Conservation (phyloP, 2,329 filamentous ascomycete genomes). For the Claviceps sp. region DNA sequence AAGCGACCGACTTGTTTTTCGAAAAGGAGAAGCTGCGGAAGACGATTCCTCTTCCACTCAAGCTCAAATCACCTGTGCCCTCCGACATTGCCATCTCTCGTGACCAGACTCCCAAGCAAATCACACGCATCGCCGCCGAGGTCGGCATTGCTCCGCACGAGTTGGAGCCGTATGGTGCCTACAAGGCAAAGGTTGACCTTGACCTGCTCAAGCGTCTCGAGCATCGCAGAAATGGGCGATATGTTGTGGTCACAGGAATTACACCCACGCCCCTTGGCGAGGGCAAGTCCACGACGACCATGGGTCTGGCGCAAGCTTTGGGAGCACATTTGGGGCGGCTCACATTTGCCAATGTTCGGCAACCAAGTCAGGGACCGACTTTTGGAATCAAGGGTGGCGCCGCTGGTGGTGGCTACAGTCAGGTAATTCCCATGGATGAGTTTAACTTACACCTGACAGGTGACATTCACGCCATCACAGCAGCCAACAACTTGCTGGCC, state of each 20-base stretch:
- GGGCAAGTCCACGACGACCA: constrained; percentile 95
- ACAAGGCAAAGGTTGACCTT: constrained; percentile 92
- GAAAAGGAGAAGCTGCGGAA: constrained; percentile 69
- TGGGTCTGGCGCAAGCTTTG: constrained; percentile 86
- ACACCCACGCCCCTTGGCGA: constrained; percentile 94
- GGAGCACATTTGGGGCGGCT: constrained; percentile 78
- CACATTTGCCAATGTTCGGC: constrained; percentile 90
- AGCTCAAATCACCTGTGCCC: constrained; percentile 69
- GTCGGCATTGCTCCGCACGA: constrained; percentile 80
- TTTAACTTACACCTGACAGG: constrained; percentile 97
- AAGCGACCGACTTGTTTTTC: constrained; percentile 69
- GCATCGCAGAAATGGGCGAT: constrained; percentile 79
- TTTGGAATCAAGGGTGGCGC: constrained; percentile 99
- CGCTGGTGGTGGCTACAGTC: constrained; percentile 93
- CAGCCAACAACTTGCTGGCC: constrained; percentile 91
- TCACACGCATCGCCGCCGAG: constrained; percentile 73
- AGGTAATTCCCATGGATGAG: constrained; percentile 99
- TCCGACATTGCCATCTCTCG: constrained; percentile 90
- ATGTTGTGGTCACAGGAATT: constrained; percentile 88
- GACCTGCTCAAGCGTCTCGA: constrained; percentile 67
- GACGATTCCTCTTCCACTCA: constrained; percentile 72
- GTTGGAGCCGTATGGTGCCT: constrained; percentile 84
- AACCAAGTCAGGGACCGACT: constrained; percentile 92
- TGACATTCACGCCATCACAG: constrained; percentile 94
- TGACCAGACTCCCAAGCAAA: constrained; percentile 80